Evolutionary conservation across 495 filamentous ascomycete genomes (phyloP).

Genomic region (Xylaria intraflava): DNA sequence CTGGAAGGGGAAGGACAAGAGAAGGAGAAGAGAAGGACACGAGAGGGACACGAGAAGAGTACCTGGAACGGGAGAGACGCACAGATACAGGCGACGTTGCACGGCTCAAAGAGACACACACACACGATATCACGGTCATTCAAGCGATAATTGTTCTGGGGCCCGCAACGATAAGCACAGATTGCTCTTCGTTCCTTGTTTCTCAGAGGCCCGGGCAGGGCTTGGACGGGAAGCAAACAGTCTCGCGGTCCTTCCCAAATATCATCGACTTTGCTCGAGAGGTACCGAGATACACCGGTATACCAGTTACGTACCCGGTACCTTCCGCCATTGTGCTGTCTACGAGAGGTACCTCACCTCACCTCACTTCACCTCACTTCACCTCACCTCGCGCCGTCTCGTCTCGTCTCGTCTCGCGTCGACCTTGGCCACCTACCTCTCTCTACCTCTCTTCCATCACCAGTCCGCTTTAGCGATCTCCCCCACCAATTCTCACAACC

Average conservation of each 20-base stretch:
- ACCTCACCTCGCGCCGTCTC: too few species aligned
- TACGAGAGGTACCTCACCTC: too few species aligned
- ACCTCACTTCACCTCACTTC: background rate
- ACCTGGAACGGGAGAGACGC: background rate
- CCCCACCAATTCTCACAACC: background rate
- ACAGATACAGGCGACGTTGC: conserved; percentile 3
- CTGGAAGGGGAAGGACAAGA: too few species aligned
- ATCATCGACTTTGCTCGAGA: too few species aligned
- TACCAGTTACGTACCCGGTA: too few species aligned
- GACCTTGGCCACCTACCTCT: background rate
- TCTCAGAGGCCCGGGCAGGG: background rate
- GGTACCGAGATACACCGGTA: too few species aligned
- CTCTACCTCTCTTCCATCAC: background rate
- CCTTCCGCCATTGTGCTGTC: too few species aligned
- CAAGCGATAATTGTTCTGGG: background rate
- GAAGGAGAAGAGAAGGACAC: background rate
- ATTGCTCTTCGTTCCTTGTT: background rate
- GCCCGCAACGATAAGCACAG: background rate
- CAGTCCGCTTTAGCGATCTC: background rate
- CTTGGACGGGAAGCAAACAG: background rate
- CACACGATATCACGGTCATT: background rate
- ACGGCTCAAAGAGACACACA: background rate
- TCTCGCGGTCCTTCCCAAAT: background rate
- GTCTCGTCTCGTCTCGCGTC: background rate
- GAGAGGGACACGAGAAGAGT: background rate